Evolutionary conservation across 352 stramenopile species (phyloP), one percentile per base, ranked within the genome.

Genomic region (Halophytophthora batemanensis): DNA sequence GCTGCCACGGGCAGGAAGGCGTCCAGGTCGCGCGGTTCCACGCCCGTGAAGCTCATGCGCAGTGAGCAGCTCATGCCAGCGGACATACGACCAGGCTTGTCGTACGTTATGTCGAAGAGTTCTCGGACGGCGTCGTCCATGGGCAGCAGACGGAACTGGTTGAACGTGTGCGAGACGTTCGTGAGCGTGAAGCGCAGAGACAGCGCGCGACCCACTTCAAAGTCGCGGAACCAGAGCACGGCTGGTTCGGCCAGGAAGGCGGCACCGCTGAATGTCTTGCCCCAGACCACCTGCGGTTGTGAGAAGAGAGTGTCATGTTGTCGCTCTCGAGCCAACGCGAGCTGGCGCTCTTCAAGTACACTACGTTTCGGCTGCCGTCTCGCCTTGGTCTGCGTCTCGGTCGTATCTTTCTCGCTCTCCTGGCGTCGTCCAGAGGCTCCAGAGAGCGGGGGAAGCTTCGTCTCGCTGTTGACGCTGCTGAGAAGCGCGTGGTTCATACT

Each of bases 141-240:
- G 0, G 77, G 59, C 1, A 96, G 61, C 7, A 97, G 46, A 31
- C 91, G 92, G 60, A 97, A 96, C 34, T 86, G 82, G 66, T 96
- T 97, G 57, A 97, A 97, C 0, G 86, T 96, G 36, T 94, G 87
- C 0, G 86, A 96, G 3, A 96, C 75, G 46, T 97, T 98, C 0
- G 91, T 98, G 28, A 98, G 66, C 6, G 76, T 87, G 28, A 96
- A 85, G 7, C 38, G 51, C 19, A 82, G 61, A 31, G 43, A 61
- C 51, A 93, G 74, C 2, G 80, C 62, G 35, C 60, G 58, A 14
- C 82, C 83, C 1, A 97, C 66, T 5, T 89, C 80, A 53, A 97
- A 98, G 59, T 98, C 92, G 21, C 91, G 87, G 52, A 97, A 98
- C 67, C 87, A 80, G 17, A 98, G 63, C 17, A 65, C 52, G 4